phyloP scores from a whole-genome alignment of 371 early-diverging fungal species.

The Mucor velutinosus region DNA sequence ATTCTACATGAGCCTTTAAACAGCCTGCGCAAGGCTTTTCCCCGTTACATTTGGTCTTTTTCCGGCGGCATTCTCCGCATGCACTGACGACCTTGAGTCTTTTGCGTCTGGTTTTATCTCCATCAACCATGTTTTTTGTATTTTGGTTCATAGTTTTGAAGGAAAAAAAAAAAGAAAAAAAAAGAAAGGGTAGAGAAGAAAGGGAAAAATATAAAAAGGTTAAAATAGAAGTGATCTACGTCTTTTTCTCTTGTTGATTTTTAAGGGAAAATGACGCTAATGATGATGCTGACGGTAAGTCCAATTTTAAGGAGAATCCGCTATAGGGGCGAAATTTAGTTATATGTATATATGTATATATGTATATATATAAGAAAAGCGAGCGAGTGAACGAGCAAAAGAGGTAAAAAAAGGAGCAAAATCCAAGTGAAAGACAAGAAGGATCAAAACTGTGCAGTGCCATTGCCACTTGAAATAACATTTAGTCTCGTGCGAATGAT shows the following conservation, averaged over 20 bases:
- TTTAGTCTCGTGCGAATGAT: slow-evolving; percentile 10
- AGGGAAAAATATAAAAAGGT: background rate
- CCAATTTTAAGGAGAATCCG: slow-evolving; percentile 1
- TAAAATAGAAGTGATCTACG: background rate
- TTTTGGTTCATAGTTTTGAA: background rate
- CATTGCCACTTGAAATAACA: slow-evolving; percentile 1
- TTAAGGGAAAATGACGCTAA: too few relatives aligned
- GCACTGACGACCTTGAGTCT: slow-evolving; percentile 40
- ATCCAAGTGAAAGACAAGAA: background rate
- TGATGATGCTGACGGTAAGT: background rate
- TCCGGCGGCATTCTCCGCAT: slow-evolving; percentile 35
- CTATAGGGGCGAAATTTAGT: background rate
- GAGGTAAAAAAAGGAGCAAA: background rate
- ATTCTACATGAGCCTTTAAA: slow-evolving; percentile 33
- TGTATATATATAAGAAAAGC: background rate
- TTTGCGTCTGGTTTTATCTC: slow-evolving; percentile 31
- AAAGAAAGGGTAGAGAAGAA: background rate
- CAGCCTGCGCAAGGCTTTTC: slow-evolving; percentile 34
- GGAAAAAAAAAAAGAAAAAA: background rate
- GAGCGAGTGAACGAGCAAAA: background rate
- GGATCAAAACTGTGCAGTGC: background rate
- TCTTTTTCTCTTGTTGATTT: background rate
- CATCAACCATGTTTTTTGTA: slow-evolving; percentile 2
- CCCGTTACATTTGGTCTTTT: slow-evolving; percentile 41
- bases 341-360: background rate